Conservation (phyloP, 2,329 filamentous ascomycete species). For the Monosporascus sp. region DNA sequence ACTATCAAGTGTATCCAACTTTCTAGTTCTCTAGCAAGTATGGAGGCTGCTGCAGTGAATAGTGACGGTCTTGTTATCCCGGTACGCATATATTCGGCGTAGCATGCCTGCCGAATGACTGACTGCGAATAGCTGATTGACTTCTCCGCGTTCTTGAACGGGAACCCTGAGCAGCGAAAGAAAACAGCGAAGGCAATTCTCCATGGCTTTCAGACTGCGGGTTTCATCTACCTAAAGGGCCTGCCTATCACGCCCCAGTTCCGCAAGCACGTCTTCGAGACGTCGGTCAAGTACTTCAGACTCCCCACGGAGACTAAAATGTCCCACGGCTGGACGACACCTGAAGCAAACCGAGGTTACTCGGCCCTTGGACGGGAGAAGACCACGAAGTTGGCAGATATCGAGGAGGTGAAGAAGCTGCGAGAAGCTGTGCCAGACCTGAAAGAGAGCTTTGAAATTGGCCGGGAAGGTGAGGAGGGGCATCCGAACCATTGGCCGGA, state of each 20-base stretch:
- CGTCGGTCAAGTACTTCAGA: constrained; percentile 66
- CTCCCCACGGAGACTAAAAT: constrained; percentile 59
- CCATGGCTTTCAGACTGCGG: constrained; percentile 74
- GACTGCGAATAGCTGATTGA: constrained; percentile 59
- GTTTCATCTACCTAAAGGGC: constrained; percentile 85
- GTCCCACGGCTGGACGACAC: constrained; percentile 63
- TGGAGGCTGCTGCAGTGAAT: constrained; percentile 40
- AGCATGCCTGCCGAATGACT: constrained; percentile 1
- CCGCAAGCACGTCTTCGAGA: constrained; percentile 57
- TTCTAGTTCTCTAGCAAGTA: constrained; percentile 13
- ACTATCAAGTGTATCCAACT: neutral
- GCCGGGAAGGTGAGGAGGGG: constrained; percentile 51
- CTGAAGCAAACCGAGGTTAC: constrained; percentile 70
- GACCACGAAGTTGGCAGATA: constrained; percentile 52
- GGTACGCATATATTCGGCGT: constrained; percentile 28
- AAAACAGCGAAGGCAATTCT: constrained; percentile 68
- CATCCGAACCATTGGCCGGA: constrained; percentile 73
- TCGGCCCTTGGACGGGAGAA: constrained; percentile 67
- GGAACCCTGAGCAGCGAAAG: constrained; percentile 53
- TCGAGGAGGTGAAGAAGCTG: constrained; percentile 49
- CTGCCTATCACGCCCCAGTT: constrained; percentile 61
- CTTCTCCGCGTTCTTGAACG: constrained; percentile 67
- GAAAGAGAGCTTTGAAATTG: constrained; percentile 63
- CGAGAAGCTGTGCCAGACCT: constrained; percentile 56
- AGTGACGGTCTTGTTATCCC: constrained; percentile 50